Conservation (phyloP, 1,139 yeast genomes). For the Scheffersomyces quercinus region DNA sequence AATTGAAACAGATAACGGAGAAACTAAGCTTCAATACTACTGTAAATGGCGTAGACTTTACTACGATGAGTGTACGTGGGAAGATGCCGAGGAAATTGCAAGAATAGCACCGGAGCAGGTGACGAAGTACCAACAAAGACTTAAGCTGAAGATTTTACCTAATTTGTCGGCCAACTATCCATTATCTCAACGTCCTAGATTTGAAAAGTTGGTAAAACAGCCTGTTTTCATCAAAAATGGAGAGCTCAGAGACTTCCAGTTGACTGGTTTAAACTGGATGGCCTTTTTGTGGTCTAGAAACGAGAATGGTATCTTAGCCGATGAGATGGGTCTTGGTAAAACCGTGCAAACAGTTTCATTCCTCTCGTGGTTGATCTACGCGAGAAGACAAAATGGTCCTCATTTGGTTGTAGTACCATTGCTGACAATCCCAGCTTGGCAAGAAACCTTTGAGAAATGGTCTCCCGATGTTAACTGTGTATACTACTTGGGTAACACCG, state of each 20-base stretch:
- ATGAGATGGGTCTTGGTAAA: slow-evolving; percentile 99
- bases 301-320: slow-evolving; percentile 96
- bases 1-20: slow-evolving; percentile 57
- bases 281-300: slow-evolving; percentile 97
- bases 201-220: slow-evolving; percentile 83
- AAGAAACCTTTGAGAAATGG: slow-evolving; percentile 97
- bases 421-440: slow-evolving; percentile 98
- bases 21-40: slow-evolving; percentile 71
- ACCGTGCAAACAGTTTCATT: slow-evolving; percentile 97
- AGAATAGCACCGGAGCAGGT: slow-evolving; percentile 83
- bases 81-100: slow-evolving; percentile 85
- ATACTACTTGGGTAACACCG: slow-evolving; percentile 89
- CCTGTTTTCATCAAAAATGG: slow-evolving; percentile 92
- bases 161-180: slow-evolving; percentile 78
- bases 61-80: slow-evolving; percentile 98
- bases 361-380: slow-evolving; percentile 89
- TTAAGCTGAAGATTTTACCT: slow-evolving; percentile 83
- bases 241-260: slow-evolving; percentile 92
- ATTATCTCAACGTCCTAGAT: slow-evolving; percentile 70
- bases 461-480: slow-evolving; percentile 93
- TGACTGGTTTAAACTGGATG: slow-evolving; percentile 99
- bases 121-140: slow-evolving; percentile 75
- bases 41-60: slow-evolving; percentile 94
- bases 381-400: slow-evolving; percentile 96
- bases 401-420: slow-evolving; percentile 94